Base-by-base conservation (phyloP, 257 asterid genomes). In the Cordia subcordata region DNA sequence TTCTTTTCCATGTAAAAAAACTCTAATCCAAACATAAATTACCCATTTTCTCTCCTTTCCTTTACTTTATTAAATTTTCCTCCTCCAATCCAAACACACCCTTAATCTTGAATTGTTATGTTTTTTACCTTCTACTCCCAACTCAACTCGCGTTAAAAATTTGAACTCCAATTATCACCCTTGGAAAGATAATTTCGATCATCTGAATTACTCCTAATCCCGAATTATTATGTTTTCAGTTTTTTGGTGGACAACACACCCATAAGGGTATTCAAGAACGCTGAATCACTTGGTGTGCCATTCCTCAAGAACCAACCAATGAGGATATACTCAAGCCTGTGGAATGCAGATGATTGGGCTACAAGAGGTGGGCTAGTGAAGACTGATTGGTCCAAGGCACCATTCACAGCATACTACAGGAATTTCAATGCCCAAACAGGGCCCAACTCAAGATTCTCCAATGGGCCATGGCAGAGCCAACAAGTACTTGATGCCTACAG, bases 341-440 rank as follows among this genome's bases (percentile, higher is more conserved):
- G 95, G 95, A 84, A 89, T 59, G 96, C 95, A 0, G 95, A 89
- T 38, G 91, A 86, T 1, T 89, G 97, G 97, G 97, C 97, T 0
- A 89, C 97, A 5, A 84, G 92, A 73, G 94, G 95, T 8, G 97
- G 97, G 40, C 68, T 78, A 0, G 80, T 84, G 32, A 89, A 89
- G 58, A 79, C 86, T 4, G 97, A 89, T 53, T 89, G 97, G 97
- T 54, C 92, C 0, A 74, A 79, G 60, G 95, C 94, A 8, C 97
- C 97, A 15, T 89, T 89, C 61, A 86, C 87, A 3, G 97, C 97
- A 21, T 86, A 79, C 56, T 86, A 77, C 55, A 71, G 97, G 13
- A 89, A 86, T 58, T 89, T 86, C 56, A 70, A 70, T 44, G 83
- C 71, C 4, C 92, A 79, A 40, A 69, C 85, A 1, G 67, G 79